Evolutionary conservation across 169 alveolate genomes (phyloP), one percentile per base, ranked within the genome.

Genomic region (Plasmodium vivax): DNA sequence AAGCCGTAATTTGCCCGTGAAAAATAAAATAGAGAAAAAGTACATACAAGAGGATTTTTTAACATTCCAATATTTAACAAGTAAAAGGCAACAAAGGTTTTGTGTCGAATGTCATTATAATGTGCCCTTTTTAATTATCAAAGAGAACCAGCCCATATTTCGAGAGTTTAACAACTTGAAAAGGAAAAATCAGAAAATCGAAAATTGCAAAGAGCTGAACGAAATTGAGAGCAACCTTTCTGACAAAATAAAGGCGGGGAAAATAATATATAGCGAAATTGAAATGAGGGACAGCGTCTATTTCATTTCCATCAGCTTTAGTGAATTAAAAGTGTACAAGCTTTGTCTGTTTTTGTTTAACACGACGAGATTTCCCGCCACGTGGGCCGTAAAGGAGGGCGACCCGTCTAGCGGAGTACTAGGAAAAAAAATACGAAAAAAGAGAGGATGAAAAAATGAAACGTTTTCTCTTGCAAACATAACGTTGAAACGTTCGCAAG

Each of bases 31-130:
- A 14, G 90, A 43, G 32, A 88, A 88, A 80, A 88, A 88, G 43
- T 19, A 79, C 58, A 81, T 88, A 80, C 51, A 88, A 19, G 91
- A 88, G 34, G 94, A 88, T 88, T 79, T 79, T 80, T n/a, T 88
- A 88, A 56, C 54, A 79, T 88, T 88, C 82, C 94, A 88, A 51
- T 88, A 88, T 88, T 88, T 88, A 80, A 88, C 94, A 88, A 19
- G 74, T 38, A 81, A 88, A 80, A 62, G 72, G 14, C 83, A 79
- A 41, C 91, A 88, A 38, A 88, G n/a, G 75, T 88, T 88, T 79
- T 79, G 27, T 38, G 82, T 88, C 16, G 94, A 88, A 62, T 88
- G 90, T 34, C 72, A 88, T 80, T 88, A 88, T 62, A 79, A 41
- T 51, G 83, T 88, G 23, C 73, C 94, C 58, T 88, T 80, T 79